Evolutionary conservation across 2,329 filamentous ascomycete species (phyloP), one percentile per base, ranked within the genome.

Genomic region (Cadophora sp.): DNA sequence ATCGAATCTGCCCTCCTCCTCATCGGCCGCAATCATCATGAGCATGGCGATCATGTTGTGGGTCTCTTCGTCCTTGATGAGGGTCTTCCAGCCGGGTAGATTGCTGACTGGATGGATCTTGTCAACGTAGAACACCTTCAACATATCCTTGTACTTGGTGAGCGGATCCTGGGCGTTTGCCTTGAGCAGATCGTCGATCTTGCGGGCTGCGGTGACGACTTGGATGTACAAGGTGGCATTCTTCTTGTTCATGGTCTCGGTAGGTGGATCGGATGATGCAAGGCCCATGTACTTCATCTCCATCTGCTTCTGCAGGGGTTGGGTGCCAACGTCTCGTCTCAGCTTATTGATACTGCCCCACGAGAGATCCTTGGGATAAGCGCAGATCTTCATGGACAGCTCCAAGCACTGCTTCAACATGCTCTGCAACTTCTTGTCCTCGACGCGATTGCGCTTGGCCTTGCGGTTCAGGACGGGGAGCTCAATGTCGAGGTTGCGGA

Each of bases 11-110:
- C 14, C 14, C 13, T 58, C 55, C 18, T 58, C 55, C 55, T 58
- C 55, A 24, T 58, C 55, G 1, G 55, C 55, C n/a, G 55, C 55
- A 58, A 58, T 58, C 55, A 58, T 24, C 55, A 58, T 58, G 33
- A 58, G 55, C 36, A 41, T 9, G 22, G 55, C 55, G 14, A 58
- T 24, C 55, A 58, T 41, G 16, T 58, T 41, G 13, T 58, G 55
- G 33, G 20, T 24, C 55, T 39, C 33, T 22, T 58, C 20, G 20
- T 58, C 55, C 36, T 58, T 58, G 55, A 58, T 58, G 13, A 24
- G 14, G 13, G 14, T 43, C 14, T 41, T 41, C 55, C 55, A 58
- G 36, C 20, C 20, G n/a, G 55, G 33, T 2, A 58, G 27, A 20
- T 43, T 18, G n/a, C 33, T 58, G 13, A n/a, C 36, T 5, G 55